Percentiles rank a stretch among this genome's conserved stretches.
phyloP scores from a whole-genome alignment of 140 eudicot species.

The Ambrosia hybrid region DNA sequence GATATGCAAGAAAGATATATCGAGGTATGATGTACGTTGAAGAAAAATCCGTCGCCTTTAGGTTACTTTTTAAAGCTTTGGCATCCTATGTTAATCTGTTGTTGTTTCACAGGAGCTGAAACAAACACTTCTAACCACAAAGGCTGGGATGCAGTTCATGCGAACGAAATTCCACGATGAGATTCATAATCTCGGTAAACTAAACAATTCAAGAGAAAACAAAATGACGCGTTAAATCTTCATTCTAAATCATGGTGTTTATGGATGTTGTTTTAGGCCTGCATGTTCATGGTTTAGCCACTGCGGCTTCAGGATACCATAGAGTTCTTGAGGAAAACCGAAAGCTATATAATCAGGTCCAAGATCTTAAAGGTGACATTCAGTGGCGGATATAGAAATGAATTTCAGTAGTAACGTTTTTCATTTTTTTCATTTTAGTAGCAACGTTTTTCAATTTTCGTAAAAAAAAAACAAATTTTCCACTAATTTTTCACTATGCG shows the following conservation, averaged over 20 bases:
- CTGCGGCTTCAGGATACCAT: constrained; percentile 94
- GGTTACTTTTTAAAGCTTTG: background rate
- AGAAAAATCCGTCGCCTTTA: background rate
- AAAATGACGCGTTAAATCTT: background rate
- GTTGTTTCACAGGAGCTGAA: constrained; percentile 56
- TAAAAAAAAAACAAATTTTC: no score
- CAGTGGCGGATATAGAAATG: no score
- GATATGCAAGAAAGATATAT: constrained; percentile 68
- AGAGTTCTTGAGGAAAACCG: constrained; percentile 92
- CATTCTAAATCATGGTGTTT: background rate
- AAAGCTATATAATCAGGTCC: constrained; percentile 89
- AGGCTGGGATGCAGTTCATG: constrained; percentile 82
- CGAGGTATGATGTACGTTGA: constrained; percentile 41
- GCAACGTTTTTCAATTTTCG: no score
- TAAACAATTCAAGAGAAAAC: background rate
- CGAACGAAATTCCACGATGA: constrained; percentile 82
- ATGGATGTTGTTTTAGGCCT: constrained; percentile 43
- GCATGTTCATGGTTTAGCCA: constrained; percentile 76
- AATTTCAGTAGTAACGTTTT: no score
- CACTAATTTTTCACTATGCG: no score
- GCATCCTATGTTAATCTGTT: background rate
- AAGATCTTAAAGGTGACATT: constrained; percentile 82
- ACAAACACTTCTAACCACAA: constrained; percentile 69
- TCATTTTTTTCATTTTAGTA: no score
- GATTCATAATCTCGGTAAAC: constrained; percentile 70